These are phyloP conservation scores for Scheffersomyces amazonensis DNA, from an alignment of 805 yeast genomes.

Conservation along the genomic window DNA sequence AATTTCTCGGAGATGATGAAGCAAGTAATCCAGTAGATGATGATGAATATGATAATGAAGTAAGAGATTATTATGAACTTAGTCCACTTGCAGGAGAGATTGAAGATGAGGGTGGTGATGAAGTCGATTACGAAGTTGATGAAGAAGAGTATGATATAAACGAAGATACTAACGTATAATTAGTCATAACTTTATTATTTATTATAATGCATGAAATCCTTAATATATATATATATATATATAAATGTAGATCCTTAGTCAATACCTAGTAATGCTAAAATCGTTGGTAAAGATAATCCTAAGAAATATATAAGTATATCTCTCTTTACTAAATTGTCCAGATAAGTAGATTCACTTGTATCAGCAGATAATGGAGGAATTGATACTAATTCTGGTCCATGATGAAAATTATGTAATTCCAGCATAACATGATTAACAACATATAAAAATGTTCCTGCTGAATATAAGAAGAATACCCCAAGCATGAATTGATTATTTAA, in stretches of 20 bases:
- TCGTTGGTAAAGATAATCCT: conserved; percentile 26
- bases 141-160: too few relatives aligned
- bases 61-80: not conserved
- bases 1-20: conserved; percentile 2
- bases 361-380: not conserved
- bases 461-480: conserved; percentile 56
- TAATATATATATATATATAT: too few relatives aligned
- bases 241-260: too few relatives aligned
- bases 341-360: not conserved
- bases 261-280: conserved; percentile 20
- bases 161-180: too few relatives aligned
- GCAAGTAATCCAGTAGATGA: conserved; percentile 2
- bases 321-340: not conserved
- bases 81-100: too few relatives aligned
- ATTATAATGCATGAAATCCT: not conserved
- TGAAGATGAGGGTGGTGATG: too few relatives aligned
- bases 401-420: conserved; percentile 17
- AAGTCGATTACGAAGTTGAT: not conserved
- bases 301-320: conserved; percentile 11
- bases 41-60: not conserved
- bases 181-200: too few relatives aligned
- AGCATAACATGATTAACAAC: conserved; percentile 66
- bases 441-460: conserved; percentile 72
- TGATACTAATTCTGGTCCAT: conserved; percentile 1
- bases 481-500: conserved; percentile 35